These are phyloP conservation scores for Neofusicoccum umdonicola DNA, from an alignment of 2,329 filamentous ascomycete species.

Conservation along the genomic window DNA sequence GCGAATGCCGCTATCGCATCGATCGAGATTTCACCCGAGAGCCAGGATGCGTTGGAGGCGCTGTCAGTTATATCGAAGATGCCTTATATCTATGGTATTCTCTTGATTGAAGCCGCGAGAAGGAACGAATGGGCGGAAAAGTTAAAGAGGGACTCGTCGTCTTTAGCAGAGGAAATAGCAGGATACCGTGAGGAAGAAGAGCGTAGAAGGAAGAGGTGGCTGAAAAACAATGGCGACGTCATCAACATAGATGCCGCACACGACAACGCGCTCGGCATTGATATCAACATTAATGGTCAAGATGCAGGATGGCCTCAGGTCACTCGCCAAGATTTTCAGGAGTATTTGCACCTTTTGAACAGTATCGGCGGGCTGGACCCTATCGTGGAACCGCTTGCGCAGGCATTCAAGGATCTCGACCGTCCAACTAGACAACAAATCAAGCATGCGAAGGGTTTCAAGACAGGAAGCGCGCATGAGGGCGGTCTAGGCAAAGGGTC, in stretches of 20 bases:
- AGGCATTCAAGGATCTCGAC: constrained; percentile 75
- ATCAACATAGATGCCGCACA: constrained; percentile 67
- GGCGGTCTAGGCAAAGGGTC: constrained; percentile 83
- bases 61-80: constrained; percentile 78
- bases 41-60: constrained; percentile 75
- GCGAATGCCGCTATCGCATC: constrained; percentile 70
- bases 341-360: constrained; percentile 67
- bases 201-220: constrained; percentile 84
- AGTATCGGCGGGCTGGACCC: constrained; percentile 63
- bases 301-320: constrained; percentile 79
- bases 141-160: constrained; percentile 81
- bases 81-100: constrained; percentile 85
- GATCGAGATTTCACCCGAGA: constrained; percentile 71
- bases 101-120: constrained; percentile 79
- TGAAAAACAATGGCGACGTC: constrained; percentile 76
- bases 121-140: constrained; percentile 89
- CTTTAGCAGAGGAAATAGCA: constrained; percentile 88
- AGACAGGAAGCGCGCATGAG: constrained; percentile 93
- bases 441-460: constrained; percentile 88
- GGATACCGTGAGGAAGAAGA: constrained; percentile 90
- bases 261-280: constrained; percentile 69
- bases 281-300: constrained; percentile 79
- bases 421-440: constrained; percentile 82
- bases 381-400: constrained; percentile 69
- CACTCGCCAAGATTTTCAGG: constrained; percentile 71